Percentiles rank a stretch among this genome's conserved stretches.
Conservation (phyloP, 768 basidiomycete species). For the Trametes coccinea region DNA sequence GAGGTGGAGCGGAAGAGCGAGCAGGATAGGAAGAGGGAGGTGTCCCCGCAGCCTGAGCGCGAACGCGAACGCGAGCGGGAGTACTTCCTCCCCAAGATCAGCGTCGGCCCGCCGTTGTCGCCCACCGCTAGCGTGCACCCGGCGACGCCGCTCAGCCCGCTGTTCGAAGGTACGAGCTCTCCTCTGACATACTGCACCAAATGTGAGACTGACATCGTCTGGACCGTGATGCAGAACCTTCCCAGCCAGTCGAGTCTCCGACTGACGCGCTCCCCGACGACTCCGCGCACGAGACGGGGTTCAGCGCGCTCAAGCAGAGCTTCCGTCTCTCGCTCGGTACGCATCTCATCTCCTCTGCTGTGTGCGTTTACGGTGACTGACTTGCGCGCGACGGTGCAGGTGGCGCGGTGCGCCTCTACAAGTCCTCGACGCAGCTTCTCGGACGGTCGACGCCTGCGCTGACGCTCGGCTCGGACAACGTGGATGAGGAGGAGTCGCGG, state of each 20-base stretch:
- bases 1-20: slow-evolving; percentile 28
- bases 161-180: slow-evolving; percentile 26
- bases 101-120: slow-evolving; percentile 17
- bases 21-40: slow-evolving; percentile 4
- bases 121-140: slow-evolving; percentile 20
- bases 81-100: slow-evolving; percentile 22
- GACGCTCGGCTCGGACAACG: slow-evolving; percentile 42
- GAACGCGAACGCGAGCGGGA: slow-evolving; percentile 16
- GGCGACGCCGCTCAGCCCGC: slow-evolving; percentile 30
- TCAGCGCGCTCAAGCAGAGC: slow-evolving; percentile 62
- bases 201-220: neutral
- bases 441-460: slow-evolving; percentile 44
- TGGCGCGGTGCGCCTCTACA: slow-evolving; percentile 68
- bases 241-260: slow-evolving; percentile 19
- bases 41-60: slow-evolving; percentile 10
- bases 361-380: neutral
- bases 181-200: neutral
- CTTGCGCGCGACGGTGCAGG: slow-evolving; percentile 39
- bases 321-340: slow-evolving; percentile 75
- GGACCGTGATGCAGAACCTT: slow-evolving; percentile 13
- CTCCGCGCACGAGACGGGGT: slow-evolving; percentile 38
- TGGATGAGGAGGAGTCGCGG: slow-evolving; percentile 30
- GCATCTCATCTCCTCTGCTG: slow-evolving; percentile 14
- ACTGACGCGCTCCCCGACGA: slow-evolving; percentile 16
- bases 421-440: slow-evolving; percentile 47